A percentile compares a stretch with the other conserved stretches of the same genome.
Conservation (phyloP, 192 early-diverging fungal genomes). For the Coemansia sp. region DNA sequence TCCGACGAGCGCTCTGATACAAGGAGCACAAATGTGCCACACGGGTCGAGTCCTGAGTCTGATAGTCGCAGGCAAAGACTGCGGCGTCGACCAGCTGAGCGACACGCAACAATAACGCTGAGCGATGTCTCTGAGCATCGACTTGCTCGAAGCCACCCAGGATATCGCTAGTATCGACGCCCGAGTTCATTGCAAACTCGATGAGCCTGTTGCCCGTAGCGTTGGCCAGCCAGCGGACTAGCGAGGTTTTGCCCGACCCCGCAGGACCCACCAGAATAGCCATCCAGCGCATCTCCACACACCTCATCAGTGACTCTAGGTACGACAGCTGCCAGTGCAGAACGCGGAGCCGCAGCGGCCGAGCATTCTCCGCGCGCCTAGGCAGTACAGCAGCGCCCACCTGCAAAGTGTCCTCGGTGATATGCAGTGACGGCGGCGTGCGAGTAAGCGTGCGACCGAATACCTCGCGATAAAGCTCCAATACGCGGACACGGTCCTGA, state of each 20-base stretch:
- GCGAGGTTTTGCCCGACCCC: constrained; percentile 84
- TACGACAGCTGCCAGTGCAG: constrained; percentile 67
- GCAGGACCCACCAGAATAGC: constrained; percentile 85
- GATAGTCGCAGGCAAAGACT: constrained; percentile 11
- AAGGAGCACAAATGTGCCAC: not conserved
- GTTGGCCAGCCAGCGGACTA: constrained; percentile 81
- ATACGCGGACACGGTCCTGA: constrained; percentile 69
- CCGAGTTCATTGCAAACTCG: constrained; percentile 95
- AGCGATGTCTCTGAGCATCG: constrained; percentile 74
- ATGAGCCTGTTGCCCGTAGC: constrained; percentile 81
- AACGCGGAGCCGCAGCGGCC: constrained; percentile 58
- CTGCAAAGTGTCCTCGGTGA: constrained; percentile 59
- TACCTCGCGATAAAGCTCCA: constrained; percentile 59
- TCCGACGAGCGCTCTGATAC: constrained; percentile 4
- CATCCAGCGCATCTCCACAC: constrained; percentile 91
- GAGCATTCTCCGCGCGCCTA: constrained; percentile 45
- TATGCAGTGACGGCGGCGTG: constrained; percentile 42
- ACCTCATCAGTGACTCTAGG: constrained; percentile 81
- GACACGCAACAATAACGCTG: constrained; percentile 12
- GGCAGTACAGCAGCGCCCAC: constrained; percentile 67
- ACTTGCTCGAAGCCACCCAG: constrained; percentile 98
- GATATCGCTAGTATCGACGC: constrained; percentile 93
- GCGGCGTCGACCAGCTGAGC: constrained; percentile 7
- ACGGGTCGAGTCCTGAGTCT: not conserved
- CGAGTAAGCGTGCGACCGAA: constrained; percentile 44